Conservation (phyloP, 2,329 filamentous ascomycete species). For the Chalara sp. region DNA sequence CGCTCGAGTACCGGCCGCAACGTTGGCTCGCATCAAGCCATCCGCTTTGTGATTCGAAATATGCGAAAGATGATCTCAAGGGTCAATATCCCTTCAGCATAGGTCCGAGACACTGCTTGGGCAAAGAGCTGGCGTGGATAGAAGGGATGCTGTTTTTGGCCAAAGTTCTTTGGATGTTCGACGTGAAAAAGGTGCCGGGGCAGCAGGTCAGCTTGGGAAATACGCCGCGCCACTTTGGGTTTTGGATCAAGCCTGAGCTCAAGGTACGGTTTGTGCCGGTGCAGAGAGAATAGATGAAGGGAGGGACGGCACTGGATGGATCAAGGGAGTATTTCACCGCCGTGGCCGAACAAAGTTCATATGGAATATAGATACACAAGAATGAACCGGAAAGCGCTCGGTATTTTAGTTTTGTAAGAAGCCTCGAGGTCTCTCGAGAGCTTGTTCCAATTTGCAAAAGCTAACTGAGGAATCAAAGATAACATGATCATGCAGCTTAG, state of each 20-base stretch:
- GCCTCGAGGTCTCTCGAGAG: too few relatives aligned
- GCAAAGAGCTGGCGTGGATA: conserved; percentile 10
- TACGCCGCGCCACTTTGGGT: neutral
- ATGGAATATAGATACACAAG: too few relatives aligned
- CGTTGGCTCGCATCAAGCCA: conserved; percentile 8
- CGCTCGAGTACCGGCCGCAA: too few relatives aligned
- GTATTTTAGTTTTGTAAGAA: too few relatives aligned
- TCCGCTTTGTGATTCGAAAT: conserved; percentile 2
- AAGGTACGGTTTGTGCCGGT: conserved; percentile 4
- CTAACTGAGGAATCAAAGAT: too few relatives aligned
- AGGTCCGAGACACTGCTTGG: conserved; percentile 6
- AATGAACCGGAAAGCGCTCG: too few relatives aligned
- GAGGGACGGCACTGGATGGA: too few relatives aligned
- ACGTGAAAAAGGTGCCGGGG: conserved; percentile 5
- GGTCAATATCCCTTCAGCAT: conserved; percentile 2
- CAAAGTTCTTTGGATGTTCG: conserved; percentile 11
- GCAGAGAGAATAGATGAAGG: neutral
- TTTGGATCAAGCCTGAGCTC: conserved; percentile 4
- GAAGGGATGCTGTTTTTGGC: conserved; percentile 20
- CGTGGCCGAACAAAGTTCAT: too few relatives aligned
- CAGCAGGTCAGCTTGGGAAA: conserved; percentile 2
- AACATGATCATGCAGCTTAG: too few relatives aligned
- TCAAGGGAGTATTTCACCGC: too few relatives aligned
- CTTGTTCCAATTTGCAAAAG: too few relatives aligned
- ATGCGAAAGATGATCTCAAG: conserved; percentile 2